phyloP scores from a whole-genome alignment of 2,329 filamentous ascomycete genomes.

The Hyphodiscus sp. region DNA sequence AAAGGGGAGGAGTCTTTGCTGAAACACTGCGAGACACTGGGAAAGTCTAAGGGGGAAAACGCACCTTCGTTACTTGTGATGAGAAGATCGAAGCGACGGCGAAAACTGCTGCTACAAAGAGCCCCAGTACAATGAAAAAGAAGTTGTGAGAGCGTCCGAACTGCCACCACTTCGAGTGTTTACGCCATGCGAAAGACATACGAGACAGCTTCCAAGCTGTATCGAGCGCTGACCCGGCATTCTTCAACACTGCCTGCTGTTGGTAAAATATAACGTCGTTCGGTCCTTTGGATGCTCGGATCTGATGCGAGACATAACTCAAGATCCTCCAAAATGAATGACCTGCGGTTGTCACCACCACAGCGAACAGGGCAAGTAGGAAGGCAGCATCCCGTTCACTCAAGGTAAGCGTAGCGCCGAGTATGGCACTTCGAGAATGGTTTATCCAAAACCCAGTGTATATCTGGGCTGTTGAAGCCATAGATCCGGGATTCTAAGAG shows the following conservation, averaged over 20 bases:
- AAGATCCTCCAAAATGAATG: slow-evolving; percentile 2
- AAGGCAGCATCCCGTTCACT: background rate
- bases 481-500: background rate
- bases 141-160: background rate
- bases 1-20: too few relatives aligned
- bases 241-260: slow-evolving; percentile 7
- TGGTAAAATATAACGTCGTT: slow-evolving; percentile 3
- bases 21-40: too few relatives aligned
- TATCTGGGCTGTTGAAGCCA: slow-evolving; percentile 1
- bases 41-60: too few relatives aligned
- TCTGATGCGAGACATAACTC: slow-evolving; percentile 6
- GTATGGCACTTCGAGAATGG: background rate
- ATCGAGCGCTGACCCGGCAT: background rate
- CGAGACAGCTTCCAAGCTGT: slow-evolving; percentile 1
- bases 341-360: slow-evolving; percentile 3
- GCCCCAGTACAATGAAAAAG: background rate
- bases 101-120: slow-evolving; percentile 2
- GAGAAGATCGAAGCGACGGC: slow-evolving; percentile 9
- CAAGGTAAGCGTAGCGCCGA: slow-evolving; percentile 3
- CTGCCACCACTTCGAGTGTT: background rate
- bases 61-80: slow-evolving; percentile 6
- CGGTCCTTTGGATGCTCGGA: background rate
- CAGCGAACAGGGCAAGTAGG: slow-evolving; percentile 2
- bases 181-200: slow-evolving; percentile 6
- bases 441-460: slow-evolving; percentile 6